Conservation (phyloP, 2,329 filamentous ascomycete genomes). For the Colletotrichum tropicicola region DNA sequence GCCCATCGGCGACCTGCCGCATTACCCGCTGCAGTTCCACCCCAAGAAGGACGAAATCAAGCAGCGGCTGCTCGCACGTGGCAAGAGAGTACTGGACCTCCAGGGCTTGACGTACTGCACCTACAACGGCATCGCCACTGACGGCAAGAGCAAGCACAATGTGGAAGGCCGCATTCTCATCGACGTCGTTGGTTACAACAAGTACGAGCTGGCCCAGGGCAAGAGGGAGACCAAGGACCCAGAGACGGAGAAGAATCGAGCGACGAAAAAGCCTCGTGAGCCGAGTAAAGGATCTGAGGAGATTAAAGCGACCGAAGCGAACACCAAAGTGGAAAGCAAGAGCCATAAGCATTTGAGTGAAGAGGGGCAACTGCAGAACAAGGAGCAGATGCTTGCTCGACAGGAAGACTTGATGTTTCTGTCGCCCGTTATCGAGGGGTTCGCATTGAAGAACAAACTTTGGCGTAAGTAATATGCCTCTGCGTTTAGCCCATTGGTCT, state of each 20-base stretch:
- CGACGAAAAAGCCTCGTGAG: neutral
- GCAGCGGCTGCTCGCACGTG: slow-evolving; percentile 42
- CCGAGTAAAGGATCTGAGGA: neutral
- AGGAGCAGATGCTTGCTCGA: slow-evolving; percentile 46
- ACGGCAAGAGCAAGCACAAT: slow-evolving; percentile 41
- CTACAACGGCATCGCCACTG: slow-evolving; percentile 51
- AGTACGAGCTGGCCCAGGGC: slow-evolving; percentile 46
- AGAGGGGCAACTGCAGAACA: slow-evolving; percentile 48
- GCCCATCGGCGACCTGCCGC: slow-evolving; percentile 48
- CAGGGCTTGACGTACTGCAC: slow-evolving; percentile 51
- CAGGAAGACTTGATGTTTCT: slow-evolving; percentile 51
- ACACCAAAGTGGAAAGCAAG: neutral
- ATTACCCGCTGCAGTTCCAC: slow-evolving; percentile 48
- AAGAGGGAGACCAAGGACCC: slow-evolving; percentile 45
- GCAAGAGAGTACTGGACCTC: slow-evolving; percentile 49
- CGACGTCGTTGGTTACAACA: slow-evolving; percentile 52
- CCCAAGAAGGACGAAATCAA: slow-evolving; percentile 39
- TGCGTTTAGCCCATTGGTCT: neutral
- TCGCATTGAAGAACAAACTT: slow-evolving; percentile 54
- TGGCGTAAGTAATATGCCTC: slow-evolving; percentile 46
- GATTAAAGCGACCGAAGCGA: neutral
- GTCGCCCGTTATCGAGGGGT: slow-evolving; percentile 51
- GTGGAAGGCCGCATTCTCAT: slow-evolving; percentile 51
- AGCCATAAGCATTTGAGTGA: slow-evolving; percentile 38
- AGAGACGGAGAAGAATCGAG: slow-evolving; percentile 34